Evolutionary conservation across 1,139 yeast genomes (phyloP).

Genomic region (Diutina sp.): DNA sequence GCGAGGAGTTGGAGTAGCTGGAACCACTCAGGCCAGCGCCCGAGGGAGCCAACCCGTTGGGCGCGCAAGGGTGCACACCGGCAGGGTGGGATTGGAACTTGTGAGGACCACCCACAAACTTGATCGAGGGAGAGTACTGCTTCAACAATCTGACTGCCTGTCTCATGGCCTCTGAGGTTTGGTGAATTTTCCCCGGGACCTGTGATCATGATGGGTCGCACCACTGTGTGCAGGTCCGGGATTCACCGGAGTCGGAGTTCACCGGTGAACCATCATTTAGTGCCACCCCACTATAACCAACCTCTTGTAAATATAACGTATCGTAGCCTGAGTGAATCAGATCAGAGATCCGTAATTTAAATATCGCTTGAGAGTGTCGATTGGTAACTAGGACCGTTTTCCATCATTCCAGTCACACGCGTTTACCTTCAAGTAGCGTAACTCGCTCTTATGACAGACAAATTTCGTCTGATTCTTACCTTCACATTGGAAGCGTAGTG

Average conservation of each 20-base stretch:
- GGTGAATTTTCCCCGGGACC: not conserved
- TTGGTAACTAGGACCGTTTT: too few species aligned
- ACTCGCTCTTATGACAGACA: too few species aligned
- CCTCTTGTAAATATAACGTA: too few species aligned
- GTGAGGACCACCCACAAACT: conserved; percentile 3
- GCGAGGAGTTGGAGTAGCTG: not conserved
- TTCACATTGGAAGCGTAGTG: not conserved
- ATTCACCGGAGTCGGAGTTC: not conserved
- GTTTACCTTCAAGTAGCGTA: too few species aligned
- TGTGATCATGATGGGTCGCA: not conserved
- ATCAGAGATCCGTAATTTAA: too few species aligned
- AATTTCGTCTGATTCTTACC: too few species aligned
- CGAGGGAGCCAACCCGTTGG: not conserved
- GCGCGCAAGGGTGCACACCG: conserved; percentile 1
- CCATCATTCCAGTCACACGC: too few species aligned
- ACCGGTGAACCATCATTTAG: not conserved
- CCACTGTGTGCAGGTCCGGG: not conserved
- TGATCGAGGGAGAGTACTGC: conserved; percentile 2
- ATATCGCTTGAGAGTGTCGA: too few species aligned
- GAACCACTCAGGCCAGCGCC: not conserved
- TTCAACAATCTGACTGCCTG: not conserved
- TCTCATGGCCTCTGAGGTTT: not conserved
- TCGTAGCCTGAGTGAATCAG: too few species aligned
- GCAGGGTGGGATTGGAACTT: not conserved
- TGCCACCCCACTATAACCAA: too few species aligned